These are phyloP conservation scores for Phytomonas francai DNA, from an alignment of 208 protist genomes.

Conservation along the genomic window DNA sequence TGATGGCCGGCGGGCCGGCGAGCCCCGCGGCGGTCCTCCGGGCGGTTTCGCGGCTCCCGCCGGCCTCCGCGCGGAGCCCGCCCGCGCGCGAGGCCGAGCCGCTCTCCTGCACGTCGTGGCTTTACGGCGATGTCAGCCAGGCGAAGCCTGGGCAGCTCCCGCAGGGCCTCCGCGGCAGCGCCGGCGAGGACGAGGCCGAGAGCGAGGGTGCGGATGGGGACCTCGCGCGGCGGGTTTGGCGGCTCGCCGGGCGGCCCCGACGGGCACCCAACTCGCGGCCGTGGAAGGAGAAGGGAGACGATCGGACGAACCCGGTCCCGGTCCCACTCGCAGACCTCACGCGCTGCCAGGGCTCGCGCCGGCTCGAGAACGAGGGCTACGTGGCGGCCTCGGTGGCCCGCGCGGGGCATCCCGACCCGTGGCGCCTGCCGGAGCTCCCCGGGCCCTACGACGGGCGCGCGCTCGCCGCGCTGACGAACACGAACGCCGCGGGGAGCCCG, in stretches of 20 bases:
- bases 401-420: constrained; percentile 57
- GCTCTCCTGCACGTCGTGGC: constrained; percentile 65
- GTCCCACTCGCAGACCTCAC: background rate
- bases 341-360: constrained; percentile 8
- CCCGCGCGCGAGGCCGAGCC: constrained; percentile 4
- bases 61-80: background rate
- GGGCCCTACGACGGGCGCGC: constrained; percentile 22
- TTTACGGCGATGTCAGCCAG: constrained; percentile 60
- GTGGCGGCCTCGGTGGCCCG: constrained; percentile 67
- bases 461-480: constrained; percentile 27
- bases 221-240: constrained; percentile 47
- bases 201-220: constrained; percentile 26
- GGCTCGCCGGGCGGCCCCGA: constrained; percentile 52
- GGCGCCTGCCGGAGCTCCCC: constrained; percentile 63
- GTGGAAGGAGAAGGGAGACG: constrained; percentile 11
- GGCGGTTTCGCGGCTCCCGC: constrained; percentile 11
- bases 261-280: too few relatives aligned
- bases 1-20: constrained; percentile 25
- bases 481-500: constrained; percentile 17
- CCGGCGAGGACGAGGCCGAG: constrained; percentile 18
- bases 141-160: constrained; percentile 71
- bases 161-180: constrained; percentile 35
- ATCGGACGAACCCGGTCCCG: background rate
- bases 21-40: too few relatives aligned
- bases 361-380: constrained; percentile 62